A percentile compares a stretch with the other conserved stretches of the same genome.
Evolutionary conservation across 176 grass and related monocot species (phyloP).

Genomic region (Puccinellia tenuiflora): DNA sequence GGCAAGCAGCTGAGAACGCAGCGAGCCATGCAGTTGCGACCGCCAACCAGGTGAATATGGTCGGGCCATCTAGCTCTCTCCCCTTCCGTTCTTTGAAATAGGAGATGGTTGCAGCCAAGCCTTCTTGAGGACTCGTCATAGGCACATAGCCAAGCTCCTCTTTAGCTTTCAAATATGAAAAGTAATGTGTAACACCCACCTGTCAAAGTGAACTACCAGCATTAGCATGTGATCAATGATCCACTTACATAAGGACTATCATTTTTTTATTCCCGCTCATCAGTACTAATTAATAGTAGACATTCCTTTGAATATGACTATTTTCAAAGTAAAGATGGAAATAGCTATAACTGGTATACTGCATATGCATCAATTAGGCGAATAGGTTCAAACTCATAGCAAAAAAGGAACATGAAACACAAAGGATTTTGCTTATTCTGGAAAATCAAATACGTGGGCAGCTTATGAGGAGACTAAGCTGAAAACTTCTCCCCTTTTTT

Average conservation of each 20-base stretch:
- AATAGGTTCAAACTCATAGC: too few relatives aligned
- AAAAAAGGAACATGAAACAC: neutral
- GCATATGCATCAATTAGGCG: neutral
- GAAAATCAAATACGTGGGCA: too few relatives aligned
- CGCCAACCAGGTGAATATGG: slow-evolving; percentile 49
- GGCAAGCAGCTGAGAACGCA: slow-evolving; percentile 48
- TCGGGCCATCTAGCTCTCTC: slow-evolving; percentile 72
- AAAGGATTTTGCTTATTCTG: neutral
- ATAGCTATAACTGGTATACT: neutral
- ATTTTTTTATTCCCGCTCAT: neutral
- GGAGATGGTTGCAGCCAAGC: slow-evolving; percentile 51
- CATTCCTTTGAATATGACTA: neutral
- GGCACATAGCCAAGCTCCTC: slow-evolving; percentile 66
- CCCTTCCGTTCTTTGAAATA: slow-evolving; percentile 65
- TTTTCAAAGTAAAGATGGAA: neutral
- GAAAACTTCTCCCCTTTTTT: too few relatives aligned
- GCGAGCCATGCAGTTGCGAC: slow-evolving; percentile 27
- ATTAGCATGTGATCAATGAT: neutral
- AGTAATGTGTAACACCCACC: slow-evolving; percentile 86
- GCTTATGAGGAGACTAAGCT: too few relatives aligned
- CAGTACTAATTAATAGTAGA: neutral
- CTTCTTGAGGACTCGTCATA: slow-evolving; percentile 53
- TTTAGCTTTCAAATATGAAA: slow-evolving; percentile 73
- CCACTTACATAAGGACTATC: neutral
- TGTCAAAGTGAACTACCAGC: slow-evolving; percentile 23